Conservation (phyloP, 495 filamentous ascomycete species). For the Cairneyella variabilis region DNA sequence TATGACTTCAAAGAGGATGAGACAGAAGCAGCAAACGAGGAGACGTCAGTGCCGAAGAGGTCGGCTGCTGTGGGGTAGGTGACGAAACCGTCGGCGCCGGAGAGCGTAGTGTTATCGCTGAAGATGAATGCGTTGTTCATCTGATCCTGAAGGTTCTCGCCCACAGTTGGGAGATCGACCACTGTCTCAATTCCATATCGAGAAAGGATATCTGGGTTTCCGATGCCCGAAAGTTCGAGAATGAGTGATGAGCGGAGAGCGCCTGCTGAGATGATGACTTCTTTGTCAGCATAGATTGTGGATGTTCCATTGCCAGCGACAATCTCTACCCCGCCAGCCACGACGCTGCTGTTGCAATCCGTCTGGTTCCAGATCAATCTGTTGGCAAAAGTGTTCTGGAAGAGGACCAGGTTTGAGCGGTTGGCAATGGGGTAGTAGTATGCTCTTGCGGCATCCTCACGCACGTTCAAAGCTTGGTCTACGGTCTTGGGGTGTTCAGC, state of each 20-base stretch:
- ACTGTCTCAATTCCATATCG: constrained; percentile 46
- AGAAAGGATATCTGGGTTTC: constrained; percentile 28
- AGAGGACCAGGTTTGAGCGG: background rate
- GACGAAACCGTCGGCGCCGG: too few relatives aligned
- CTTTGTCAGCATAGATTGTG: background rate
- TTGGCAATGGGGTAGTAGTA: background rate
- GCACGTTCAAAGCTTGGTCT: background rate
- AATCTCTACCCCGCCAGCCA: constrained; percentile 24
- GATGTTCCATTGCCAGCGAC: constrained; percentile 13
- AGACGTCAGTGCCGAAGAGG: too few relatives aligned
- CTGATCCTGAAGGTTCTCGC: constrained; percentile 62
- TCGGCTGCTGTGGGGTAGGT: too few relatives aligned
- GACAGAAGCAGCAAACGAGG: too few relatives aligned
- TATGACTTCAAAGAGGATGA: too few relatives aligned
- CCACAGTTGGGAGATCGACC: constrained; percentile 55
- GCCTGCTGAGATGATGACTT: constrained; percentile 21
- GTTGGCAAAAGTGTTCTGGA: background rate
- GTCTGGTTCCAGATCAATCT: too few relatives aligned
- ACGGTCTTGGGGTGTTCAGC: too few relatives aligned
- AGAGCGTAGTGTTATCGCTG: too few relatives aligned
- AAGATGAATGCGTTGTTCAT: too few relatives aligned
- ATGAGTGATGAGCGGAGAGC: constrained; percentile 10
- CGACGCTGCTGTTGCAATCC: too few relatives aligned
- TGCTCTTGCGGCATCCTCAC: background rate
- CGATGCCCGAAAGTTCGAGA: constrained; percentile 23